Conservation (phyloP, 495 filamentous ascomycete species). For the Lichina pygmaea region DNA sequence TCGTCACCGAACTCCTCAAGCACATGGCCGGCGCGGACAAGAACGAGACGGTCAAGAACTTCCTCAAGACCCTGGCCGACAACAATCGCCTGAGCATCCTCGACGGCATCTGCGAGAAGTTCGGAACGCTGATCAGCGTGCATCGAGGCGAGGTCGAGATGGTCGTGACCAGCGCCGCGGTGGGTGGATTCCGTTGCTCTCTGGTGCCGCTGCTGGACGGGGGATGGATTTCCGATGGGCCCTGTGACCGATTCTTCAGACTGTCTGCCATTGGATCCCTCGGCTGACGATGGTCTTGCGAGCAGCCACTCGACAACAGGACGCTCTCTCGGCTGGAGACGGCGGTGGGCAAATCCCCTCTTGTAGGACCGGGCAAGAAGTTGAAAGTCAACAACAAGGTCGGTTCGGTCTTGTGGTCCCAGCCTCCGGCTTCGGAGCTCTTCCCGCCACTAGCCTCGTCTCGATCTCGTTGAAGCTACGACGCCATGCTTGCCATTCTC, state of each 20-base stretch:
- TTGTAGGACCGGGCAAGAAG: constrained; percentile 81
- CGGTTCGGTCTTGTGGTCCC: constrained; percentile 5
- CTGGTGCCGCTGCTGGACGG: too few relatives aligned
- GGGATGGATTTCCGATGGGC: neutral
- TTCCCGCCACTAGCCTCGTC: neutral
- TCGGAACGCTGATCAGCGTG: constrained; percentile 62
- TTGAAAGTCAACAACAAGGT: constrained; percentile 87
- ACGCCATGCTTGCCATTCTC: too few relatives aligned
- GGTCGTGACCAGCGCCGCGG: constrained; percentile 66
- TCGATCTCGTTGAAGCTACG: too few relatives aligned
- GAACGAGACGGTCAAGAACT: constrained; percentile 73
- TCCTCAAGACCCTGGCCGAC: constrained; percentile 66
- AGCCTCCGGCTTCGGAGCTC: too few relatives aligned
- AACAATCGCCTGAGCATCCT: constrained; percentile 83
- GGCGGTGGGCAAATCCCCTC: constrained; percentile 69
- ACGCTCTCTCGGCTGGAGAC: constrained; percentile 59
- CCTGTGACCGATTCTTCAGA: neutral
- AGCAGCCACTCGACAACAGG: constrained; percentile 64
- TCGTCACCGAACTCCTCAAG: constrained; percentile 66
- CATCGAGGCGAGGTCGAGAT: constrained; percentile 81
- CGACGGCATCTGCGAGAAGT: constrained; percentile 65
- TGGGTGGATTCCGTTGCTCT: constrained; percentile 17
- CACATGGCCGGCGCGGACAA: constrained; percentile 38
- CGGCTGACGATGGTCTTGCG: neutral
- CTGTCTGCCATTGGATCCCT: neutral